Base-by-base conservation (phyloP, 305 asterid genomes). In the Fraxinus velutina region DNA sequence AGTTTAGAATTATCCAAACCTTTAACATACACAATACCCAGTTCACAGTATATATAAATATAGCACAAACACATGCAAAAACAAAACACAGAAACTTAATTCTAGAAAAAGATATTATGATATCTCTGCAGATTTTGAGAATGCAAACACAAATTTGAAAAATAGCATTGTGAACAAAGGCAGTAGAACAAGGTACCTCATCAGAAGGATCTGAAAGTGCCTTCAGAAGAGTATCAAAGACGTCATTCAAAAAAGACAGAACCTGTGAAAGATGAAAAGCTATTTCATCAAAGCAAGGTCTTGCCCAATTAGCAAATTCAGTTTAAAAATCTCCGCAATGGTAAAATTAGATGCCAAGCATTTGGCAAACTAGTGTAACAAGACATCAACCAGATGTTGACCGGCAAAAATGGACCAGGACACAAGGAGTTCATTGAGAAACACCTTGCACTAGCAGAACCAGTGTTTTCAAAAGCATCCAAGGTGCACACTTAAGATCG, bases 161-260 rank as follows among this genome's bases (percentile, higher is more conserved):
- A 55, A 55, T 55, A 55, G 27, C 66, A 55, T 12, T 68, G 34
- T 10, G 81, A 77, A 74, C 74, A 71, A 72, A 24, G 34, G 37
- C 39, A 24, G 86, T 68, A 36, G 47, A 30, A 84, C 84, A 88
- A 89, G 85, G 66, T 97, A 97, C 99, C 99, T 97, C 95, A 81
- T 97, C 99, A 44, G 99, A 94, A 79, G 98, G 96, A 91, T 97
- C 99, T 70, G 99, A 95, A 36, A 97, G 93, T 5, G 96, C 96
- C 91, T 92, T 92, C 79, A 95, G 82, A 85, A 97, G 99, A 36
- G 97, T 89, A 79, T 93, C 97, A 78, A 95, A 95, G 80, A 95
- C 89, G 70, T 95, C 99, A 80, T 92, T 88, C 88, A 95, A 89
- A 86, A 90, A 92, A 75, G 92, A 88, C 62, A 97, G 91, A 84